phyloP scores from a whole-genome alignment of 352 stramenopile genomes.

The Globisporangium parvum region DNA sequence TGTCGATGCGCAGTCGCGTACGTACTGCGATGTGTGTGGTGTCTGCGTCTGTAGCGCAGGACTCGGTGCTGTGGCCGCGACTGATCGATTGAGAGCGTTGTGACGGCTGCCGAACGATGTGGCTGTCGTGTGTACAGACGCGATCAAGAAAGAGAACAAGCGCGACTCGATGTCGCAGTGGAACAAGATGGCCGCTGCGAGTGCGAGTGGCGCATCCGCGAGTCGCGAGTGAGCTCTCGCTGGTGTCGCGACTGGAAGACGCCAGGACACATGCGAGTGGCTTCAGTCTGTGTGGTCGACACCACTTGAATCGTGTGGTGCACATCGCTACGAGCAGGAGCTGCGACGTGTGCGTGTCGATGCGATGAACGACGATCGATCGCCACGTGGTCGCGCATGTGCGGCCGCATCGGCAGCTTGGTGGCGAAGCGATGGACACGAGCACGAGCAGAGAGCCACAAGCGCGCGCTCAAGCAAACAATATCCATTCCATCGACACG shows the following conservation, averaged over 20 bases:
- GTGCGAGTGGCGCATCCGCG: constrained; percentile 7
- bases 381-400: neutral
- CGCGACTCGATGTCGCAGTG: constrained; percentile 62
- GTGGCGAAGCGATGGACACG: neutral
- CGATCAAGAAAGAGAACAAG: constrained; percentile 80
- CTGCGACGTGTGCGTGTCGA: neutral
- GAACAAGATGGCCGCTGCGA: constrained; percentile 75
- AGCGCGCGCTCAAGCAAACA: too few relatives aligned
- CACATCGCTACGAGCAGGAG: neutral
- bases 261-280: neutral
- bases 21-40: constrained; percentile 11
- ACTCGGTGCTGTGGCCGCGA: neutral
- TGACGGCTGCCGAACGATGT: too few relatives aligned
- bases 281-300: neutral
- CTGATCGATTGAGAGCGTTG: neutral
- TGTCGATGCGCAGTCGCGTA: constrained; percentile 76
- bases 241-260: neutral
- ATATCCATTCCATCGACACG: too few relatives aligned
- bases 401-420: neutral
- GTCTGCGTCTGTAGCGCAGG: neutral
- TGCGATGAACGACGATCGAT: neutral
- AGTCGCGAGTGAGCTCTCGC: neutral
- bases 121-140: constrained; percentile 25
- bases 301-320: neutral
- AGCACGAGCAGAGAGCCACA: neutral